A percentile compares a stretch with the other conserved stretches of the same genome.
Evolutionary conservation across 2,329 filamentous ascomycete genomes (phyloP).

Genomic region (Penicillium glabrum): DNA sequence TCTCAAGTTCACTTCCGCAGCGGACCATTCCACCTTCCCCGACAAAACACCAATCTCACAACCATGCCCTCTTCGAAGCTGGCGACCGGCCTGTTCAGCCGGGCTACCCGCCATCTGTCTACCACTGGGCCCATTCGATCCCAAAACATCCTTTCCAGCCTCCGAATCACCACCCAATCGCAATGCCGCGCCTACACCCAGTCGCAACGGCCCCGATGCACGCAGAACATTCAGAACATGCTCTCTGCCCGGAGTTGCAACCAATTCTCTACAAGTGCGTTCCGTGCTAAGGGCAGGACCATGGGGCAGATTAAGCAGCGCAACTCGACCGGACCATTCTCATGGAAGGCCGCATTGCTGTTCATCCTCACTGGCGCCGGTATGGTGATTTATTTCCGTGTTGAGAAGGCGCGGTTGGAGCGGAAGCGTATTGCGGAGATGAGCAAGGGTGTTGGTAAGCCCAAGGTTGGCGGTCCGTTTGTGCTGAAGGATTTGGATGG

Average conservation of each 20-base stretch:
- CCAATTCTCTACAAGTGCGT: conserved; percentile 31
- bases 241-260: conserved; percentile 5
- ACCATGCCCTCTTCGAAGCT: conserved; percentile 23
- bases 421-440: conserved; percentile 86
- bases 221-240: conserved; percentile 9
- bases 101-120: conserved; percentile 12
- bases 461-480: conserved; percentile 90
- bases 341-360: conserved; percentile 82
- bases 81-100: conserved; percentile 18
- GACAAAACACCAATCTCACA: conserved; percentile 3
- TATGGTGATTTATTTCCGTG: conserved; percentile 86
- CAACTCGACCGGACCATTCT: conserved; percentile 67
- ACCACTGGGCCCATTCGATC: conserved; percentile 14
- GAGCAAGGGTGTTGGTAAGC: conserved; percentile 86
- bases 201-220: conserved; percentile 20
- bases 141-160: conserved; percentile 14
- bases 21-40: conserved; percentile 9
- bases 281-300: conserved; percentile 31
- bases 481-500: conserved; percentile 79
- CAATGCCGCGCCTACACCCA: conserved; percentile 25
- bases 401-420: conserved; percentile 89
- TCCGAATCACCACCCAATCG: conserved; percentile 17
- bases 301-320: conserved; percentile 43
- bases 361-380: conserved; percentile 77
- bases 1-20: conserved; percentile 13